Base-by-base conservation (phyloP, 2,329 filamentous ascomycete species). In the Talaromyces sp. region DNA sequence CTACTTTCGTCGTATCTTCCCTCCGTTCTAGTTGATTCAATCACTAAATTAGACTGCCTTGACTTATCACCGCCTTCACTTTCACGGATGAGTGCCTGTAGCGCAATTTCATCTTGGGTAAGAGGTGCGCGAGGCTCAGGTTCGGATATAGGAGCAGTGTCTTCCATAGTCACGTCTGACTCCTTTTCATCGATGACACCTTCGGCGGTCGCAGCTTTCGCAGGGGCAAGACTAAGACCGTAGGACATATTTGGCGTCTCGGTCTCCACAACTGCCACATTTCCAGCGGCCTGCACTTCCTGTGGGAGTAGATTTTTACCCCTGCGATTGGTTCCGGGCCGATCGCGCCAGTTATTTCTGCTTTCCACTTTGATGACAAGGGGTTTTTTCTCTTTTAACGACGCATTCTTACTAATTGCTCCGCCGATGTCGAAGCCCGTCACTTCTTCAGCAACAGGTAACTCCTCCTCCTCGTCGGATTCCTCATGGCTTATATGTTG, bases 361-460 rank as follows among this genome's bases (percentile, higher is more conserved):
- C 86, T 89, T 74, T 90, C 89, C 61, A 91, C 88, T 68, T 89
- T 87, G 33, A 84, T 84, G 68, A 93, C 91, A 77, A 91, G 84
- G 63, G 88, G 84, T 67, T 87, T 79, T 39, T 74, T 73, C 77
- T 78, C 65, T 67, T 77, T 61, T 61, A 74, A 61, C 7, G 65
- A 61, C 19, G 60, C 51, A 75, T 84, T 59, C 72, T 65, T 67
- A 3, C 69, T 64, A 40, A 77, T 73, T 2, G 70, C 73, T 21
- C 66, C 71, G 19, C 75, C 75, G 1, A 73, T 73, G 67, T 84
- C 81, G 66, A 83, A 85, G 28, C 81, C 81, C 5, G 79, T 78
- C 22, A 84, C 81, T 53, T 73, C 73, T 64, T 83, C 75, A 13
- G 70, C 66, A 1, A 61, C 63, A 5, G 74, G 71, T 3, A 64